phyloP scores from a whole-genome alignment of 352 stramenopile species.

The Phytophthora nicotianae region DNA sequence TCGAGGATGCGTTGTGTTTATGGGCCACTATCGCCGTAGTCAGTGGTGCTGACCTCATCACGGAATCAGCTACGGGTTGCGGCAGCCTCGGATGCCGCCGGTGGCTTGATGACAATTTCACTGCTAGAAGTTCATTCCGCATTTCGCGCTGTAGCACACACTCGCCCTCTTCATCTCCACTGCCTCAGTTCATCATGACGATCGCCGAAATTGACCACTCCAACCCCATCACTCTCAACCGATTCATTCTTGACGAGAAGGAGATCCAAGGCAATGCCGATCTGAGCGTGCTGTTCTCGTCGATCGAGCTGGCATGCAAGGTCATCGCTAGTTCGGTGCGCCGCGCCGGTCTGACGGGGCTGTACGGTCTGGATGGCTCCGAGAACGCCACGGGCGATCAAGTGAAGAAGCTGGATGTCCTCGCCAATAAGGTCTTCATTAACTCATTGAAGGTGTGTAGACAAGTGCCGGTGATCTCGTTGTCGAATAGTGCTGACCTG shows the following conservation, averaged over 20 bases:
- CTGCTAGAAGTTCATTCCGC: background rate
- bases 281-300: constrained; percentile 94
- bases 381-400: constrained; percentile 97
- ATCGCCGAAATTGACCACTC: constrained; percentile 59
- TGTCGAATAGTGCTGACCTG: constrained; percentile 13
- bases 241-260: constrained; percentile 93
- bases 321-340: constrained; percentile 96
- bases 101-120: too few species aligned
- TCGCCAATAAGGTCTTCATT: constrained; percentile 98
- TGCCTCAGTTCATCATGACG: constrained; percentile 11
- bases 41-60: background rate
- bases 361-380: constrained; percentile 95
- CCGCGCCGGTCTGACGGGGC: constrained; percentile 88
- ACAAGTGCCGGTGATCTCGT: background rate
- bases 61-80: background rate
- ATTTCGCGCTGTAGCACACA: background rate
- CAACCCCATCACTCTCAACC: constrained; percentile 91
- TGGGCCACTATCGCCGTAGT: background rate
- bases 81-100: background rate
- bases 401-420: constrained; percentile 98
- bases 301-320: constrained; percentile 96
- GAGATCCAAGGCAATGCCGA: constrained; percentile 92
- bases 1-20: background rate
- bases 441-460: constrained; percentile 87
- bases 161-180: background rate